Evolutionary conservation across 352 stramenopile genomes (phyloP).

Genomic region (Pythium sp.): DNA sequence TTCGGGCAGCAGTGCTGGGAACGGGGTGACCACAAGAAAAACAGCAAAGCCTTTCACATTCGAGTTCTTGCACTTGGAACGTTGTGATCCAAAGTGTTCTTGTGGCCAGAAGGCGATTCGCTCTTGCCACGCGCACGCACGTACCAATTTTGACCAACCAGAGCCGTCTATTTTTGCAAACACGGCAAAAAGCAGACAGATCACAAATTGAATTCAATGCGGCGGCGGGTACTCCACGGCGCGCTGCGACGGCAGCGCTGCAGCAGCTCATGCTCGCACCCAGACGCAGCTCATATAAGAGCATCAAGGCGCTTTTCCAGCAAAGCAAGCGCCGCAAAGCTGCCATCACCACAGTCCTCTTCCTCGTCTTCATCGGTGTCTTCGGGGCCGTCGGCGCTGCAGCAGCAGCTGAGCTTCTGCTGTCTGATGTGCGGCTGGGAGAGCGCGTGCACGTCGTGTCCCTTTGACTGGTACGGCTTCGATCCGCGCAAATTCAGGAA

Average conservation of each 20-base stretch:
- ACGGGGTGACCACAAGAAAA: neutral
- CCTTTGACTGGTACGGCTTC: constrained; percentile 68
- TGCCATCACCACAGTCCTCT: neutral
- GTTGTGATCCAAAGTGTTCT: neutral
- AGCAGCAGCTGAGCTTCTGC: constrained; percentile 67
- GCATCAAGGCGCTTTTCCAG: neutral
- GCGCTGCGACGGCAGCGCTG: neutral
- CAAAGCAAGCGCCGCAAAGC: neutral
- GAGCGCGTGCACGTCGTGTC: constrained; percentile 52
- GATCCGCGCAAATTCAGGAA: constrained; percentile 43
- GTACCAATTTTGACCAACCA: neutral
- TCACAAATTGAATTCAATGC: neutral
- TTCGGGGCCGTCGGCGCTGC: constrained; percentile 26
- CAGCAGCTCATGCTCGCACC: neutral
- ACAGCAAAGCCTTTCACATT: neutral
- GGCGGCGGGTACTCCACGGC: neutral
- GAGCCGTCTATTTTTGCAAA: neutral
- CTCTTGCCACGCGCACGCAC: neutral
- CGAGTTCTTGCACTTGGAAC: neutral
- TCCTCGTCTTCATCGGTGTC: neutral
- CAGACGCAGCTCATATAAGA: neutral
- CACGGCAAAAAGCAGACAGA: neutral
- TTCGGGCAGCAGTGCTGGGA: no score
- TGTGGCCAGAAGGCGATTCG: neutral
- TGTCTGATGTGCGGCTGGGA: constrained; percentile 69